Evolutionary conservation across 2,329 filamentous ascomycete genomes (phyloP), one percentile per base, ranked within the genome.

Genomic region (Xylariaceae sp.): DNA sequence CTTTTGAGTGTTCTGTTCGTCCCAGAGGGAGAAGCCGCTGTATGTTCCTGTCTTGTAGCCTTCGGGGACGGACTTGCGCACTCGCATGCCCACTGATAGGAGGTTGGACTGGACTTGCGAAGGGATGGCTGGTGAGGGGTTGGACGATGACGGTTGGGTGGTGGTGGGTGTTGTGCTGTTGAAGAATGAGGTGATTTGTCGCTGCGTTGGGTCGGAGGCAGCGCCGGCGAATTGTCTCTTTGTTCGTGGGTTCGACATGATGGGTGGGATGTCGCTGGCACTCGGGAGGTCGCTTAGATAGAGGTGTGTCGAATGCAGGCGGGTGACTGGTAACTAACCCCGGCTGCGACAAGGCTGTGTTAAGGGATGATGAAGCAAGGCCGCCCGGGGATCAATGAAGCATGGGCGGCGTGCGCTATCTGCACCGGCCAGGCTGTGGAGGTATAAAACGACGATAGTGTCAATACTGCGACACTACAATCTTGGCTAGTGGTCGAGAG

Each of bases 41-140:
- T 76, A 73, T 47, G 68, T 69, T 50, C 81, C 81, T 1, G 89
- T 96, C 75, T 96, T 95, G 79, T 97, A 97, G 54, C 93, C 93
- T 68, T 97, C 92, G 1, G 90, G 88, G 7, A 97, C 88, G 11
- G 89, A 89, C 74, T 97, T 97, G 67, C 93, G 88, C 46, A 97
- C 81, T 19, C 93, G 87, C 91, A 97, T 97, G 63, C 93, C 93
- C 58, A 97, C 93, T 63, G 81, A 89, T 40, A 97, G 78, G n/a
- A 97, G 84, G 56, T 88, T 88, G 34, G 91, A 80, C 71, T 96
- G 90, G 31, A 95, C 78, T 7, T 77, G 77, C 19, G 78, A 71
- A 1, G 89, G 84, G 13, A 92, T 75, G 4, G 69, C 62, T 3
- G 83, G 82, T 14, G 71, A 10, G 71, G 67, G 31, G 67, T 72